Evolutionary conservation across 1,284 basidiomycete species (phyloP), one percentile per base, ranked within the genome.

Genomic region (Anthracocystis panici-leucophaei): DNA sequence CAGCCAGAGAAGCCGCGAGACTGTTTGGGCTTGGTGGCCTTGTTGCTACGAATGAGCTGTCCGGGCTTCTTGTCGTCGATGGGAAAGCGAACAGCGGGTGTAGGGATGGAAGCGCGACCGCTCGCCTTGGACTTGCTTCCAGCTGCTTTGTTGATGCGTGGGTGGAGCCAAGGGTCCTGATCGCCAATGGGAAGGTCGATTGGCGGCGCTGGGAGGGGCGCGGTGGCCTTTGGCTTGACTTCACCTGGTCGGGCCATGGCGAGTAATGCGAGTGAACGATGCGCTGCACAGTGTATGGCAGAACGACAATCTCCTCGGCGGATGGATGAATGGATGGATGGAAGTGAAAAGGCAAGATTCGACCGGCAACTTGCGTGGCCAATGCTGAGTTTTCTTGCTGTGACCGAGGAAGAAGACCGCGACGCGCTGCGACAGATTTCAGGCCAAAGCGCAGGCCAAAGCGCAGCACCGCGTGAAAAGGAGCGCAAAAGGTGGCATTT

Each of bases 31-130:
- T 60, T 66, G 12, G 29, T 11, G 25, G 21, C 31, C 23, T 60
- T 62, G 21, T 29, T 44, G 25, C 29, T 63, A 46, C 55, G 64
- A 50, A 27, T 29, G 27, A 69, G 41, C 45, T 51, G 59, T 2
- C 51, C 42, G 2, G 57, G 46, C 49, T 57, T 57, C 21, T 16
- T 31, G 55, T 74, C 59, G 29, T 64, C 57, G 42, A 52, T 16
- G 7, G 66, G 55, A 46, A 75, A 69, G 35, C 61, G 55, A 49
- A 75, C 72, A 12, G 72, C 56, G 2, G 72, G 66, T 1, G 72
- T 75, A 18, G 72, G 66, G 38, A 75, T 62, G 53, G 66, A 69
- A 20, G 72, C 66, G 4, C 72, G 65, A 35, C 59, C 66, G 23
- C 66, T 66, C 14, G 66, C 20, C 45, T 31, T 56, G 6, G 63